Evolutionary conservation across 495 filamentous ascomycete genomes (phyloP), one percentile per base, ranked within the genome.

Genomic region (Penicillium maclennaniae): DNA sequence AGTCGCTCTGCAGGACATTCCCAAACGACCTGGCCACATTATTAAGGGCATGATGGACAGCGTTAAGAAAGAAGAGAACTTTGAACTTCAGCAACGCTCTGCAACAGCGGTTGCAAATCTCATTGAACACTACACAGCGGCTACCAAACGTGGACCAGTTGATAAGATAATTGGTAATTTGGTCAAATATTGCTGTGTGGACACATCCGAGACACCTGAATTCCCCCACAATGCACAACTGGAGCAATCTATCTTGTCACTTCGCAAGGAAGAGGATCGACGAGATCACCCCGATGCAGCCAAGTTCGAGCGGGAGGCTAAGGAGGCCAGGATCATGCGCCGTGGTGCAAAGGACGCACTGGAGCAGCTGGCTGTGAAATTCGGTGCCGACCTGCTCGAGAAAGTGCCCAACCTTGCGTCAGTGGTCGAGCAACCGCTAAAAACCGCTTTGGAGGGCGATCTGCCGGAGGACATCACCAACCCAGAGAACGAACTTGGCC

Each of bases 31-130:
- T 14, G 87, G 85, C 47, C 78, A 83, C 31, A 83, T 95, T 16
- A 97, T 98, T 72, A 96, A 95, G 71, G 87, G 83, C 17, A 88
- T 97, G 69, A 98, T 97, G 92, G 93, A 98, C 60, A 97, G 92
- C 64, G 83, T 97, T 67, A 97, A 97, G 74, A 81, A 83, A 27
- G 93, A 98, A 69, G 92, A 97, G 61, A 97, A 92, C 58, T 65
- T 87, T 31, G 90, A 96, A 56, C 77, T 98, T 36, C 93, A 98
- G 65, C 83, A 83, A 57, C 89, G 92, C 25, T 96, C 95, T 21
- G 90, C 91, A 7, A 79, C 78, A 7, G 89, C 91, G 15, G 84
- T 97, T 28, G 88, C 89, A 6, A 74, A 80, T 17, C 78, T 97
- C n/a, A 84, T 98, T n/a, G 83, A 87, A 53, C 79, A 91, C 23